Evolutionary conservation across 2,329 filamentous ascomycete genomes (phyloP), one percentile per base, ranked within the genome.

Genomic region (Ampelomyces quisqualis): DNA sequence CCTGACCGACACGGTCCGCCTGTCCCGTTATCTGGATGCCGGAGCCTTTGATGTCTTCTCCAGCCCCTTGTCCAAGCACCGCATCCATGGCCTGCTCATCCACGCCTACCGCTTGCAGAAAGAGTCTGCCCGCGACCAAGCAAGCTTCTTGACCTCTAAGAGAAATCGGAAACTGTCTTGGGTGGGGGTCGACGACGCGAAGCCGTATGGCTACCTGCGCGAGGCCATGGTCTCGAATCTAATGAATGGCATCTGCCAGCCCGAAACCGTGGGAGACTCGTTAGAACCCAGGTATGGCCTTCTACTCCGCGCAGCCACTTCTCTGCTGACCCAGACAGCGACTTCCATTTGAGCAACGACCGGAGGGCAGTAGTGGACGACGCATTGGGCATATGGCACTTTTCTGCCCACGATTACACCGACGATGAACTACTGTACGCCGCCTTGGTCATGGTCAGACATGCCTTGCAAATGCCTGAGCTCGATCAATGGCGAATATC

Each of bases 171-270:
- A 94, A 68, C 81, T 89, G 38, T 95, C 90, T 0, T 95, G 90
- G 90, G 89, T 95, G 28, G 90, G 90, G 18, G 79, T 94, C 8
- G 81, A 88, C 59, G 87, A 91, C 53, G 81, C 88, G 55, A 86
- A 90, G 64, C 89, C 90, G 1, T 95, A 90, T 70, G 84, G 88
- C 11, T 95, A 95, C 69, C 72, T 96, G 39, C 79, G 90, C 45
- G 90, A 96, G 71, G 88, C 87, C 34, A 95, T 96, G 89, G 90
- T 96, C 4, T 93, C 89, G 1, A 84, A 84, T 41, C 77, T 96
- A 42, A 93, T 95, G 87, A 85, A 84, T 58, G 83, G 88, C 24
- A 95, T 95, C 39, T 95, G 90, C 68, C 86, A 85, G 49, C 80
- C 72, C 62, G 82, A 76, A 72, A 83, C 71, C 60, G 75, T 69